Percentiles rank a stretch among this genome's conserved stretches.
Evolutionary conservation across 441 rosid genomes (phyloP).

Genomic region (Euphorbia neoarborescens): DNA sequence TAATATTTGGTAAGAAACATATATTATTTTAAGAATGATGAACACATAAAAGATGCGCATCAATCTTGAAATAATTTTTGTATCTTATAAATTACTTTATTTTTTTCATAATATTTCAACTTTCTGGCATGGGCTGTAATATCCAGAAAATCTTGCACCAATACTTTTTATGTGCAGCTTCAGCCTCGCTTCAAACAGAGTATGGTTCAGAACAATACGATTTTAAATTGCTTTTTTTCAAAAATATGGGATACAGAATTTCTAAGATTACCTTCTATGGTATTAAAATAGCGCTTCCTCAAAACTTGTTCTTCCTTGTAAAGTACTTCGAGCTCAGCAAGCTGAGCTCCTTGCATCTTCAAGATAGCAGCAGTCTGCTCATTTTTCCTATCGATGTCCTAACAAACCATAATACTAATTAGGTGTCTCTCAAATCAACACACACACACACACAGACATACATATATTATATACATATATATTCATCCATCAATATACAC

Average conservation of each 20-base stretch:
- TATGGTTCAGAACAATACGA: neutral
- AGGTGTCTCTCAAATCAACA: conserved; percentile 7
- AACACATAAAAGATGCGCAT: neutral
- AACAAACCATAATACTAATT: conserved; percentile 18
- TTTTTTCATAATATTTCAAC: neutral
- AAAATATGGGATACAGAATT: neutral
- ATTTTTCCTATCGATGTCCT: conserved; percentile 96
- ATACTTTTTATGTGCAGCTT: neutral
- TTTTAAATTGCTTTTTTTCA: neutral
- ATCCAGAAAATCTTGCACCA: neutral
- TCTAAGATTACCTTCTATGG: conserved; percentile 60
- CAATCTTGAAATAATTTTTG: neutral
- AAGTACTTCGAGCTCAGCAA: conserved; percentile 73
- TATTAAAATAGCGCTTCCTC: conserved; percentile 81
- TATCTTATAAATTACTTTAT: neutral
- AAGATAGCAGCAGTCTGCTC: conserved; percentile 92
- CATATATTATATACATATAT: too few relatives aligned
- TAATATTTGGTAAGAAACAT: neutral
- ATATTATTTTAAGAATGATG: neutral
- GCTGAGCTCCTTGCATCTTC: conserved; percentile 92
- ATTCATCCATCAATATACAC: neutral
- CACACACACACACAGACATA: too few relatives aligned
- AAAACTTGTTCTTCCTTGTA: conserved; percentile 87
- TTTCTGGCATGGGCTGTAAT: neutral
- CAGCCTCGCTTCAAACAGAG: neutral